phyloP scores from a whole-genome alignment of 148 eudicot species.

The Cornus kousa region DNA sequence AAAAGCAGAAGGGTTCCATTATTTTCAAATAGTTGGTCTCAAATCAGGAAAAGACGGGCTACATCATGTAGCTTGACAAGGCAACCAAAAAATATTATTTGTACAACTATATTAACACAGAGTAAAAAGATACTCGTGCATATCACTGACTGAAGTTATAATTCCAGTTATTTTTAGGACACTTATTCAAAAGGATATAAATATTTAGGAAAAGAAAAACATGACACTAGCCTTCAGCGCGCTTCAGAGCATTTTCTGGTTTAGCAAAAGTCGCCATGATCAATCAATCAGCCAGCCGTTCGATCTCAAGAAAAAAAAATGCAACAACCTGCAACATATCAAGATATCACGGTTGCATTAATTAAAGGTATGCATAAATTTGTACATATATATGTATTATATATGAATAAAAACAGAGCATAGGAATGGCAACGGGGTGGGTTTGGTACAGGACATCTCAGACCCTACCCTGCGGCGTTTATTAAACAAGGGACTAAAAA shows the following conservation, averaged over 20 bases:
- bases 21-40: too few species aligned
- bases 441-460: too few species aligned
- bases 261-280: conserved; percentile 67
- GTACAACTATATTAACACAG: too few species aligned
- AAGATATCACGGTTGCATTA: neutral
- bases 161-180: neutral
- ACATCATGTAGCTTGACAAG: too few species aligned
- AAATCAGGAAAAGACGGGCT: too few species aligned
- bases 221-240: conserved; percentile 57
- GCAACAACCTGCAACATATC: conserved; percentile 12
- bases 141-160: neutral
- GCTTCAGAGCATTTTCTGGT: conserved; percentile 76
- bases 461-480: too few species aligned
- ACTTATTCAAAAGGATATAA: neutral
- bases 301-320: conserved; percentile 8
- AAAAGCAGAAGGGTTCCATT: too few species aligned
- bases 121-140: too few species aligned
- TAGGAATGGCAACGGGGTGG: too few species aligned
- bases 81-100: too few species aligned
- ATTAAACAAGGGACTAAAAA: too few species aligned
- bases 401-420: neutral
- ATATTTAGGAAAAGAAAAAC: neutral
- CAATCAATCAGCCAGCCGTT: conserved; percentile 9
- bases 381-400: neutral
- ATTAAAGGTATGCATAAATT: neutral